phyloP scores from a whole-genome alignment of 495 filamentous ascomycete genomes.

The Hypoxylon subgilvum region DNA sequence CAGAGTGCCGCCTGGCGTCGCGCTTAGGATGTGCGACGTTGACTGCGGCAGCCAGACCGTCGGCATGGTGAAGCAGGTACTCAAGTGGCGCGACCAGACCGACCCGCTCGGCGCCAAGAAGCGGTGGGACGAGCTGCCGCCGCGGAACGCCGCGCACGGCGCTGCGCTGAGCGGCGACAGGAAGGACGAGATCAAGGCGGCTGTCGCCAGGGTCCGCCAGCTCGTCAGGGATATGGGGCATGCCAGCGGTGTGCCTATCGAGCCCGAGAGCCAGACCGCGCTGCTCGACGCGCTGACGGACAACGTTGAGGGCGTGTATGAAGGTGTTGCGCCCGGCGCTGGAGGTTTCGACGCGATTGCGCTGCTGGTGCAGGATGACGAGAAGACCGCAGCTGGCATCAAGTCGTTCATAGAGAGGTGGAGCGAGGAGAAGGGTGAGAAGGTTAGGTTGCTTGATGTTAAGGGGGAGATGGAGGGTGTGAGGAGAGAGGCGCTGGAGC shows the following conservation, averaged over 20 bases:
- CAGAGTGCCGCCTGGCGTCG: slow-evolving; percentile 73
- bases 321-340: slow-evolving; percentile 91
- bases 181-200: slow-evolving; percentile 44
- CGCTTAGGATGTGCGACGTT: slow-evolving; percentile 92
- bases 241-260: slow-evolving; percentile 81
- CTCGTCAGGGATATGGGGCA: slow-evolving; percentile 77
- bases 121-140: slow-evolving; percentile 77
- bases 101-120: slow-evolving; percentile 68
- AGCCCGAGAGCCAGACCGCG: slow-evolving; percentile 83
- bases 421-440: slow-evolving; percentile 69
- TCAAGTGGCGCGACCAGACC: slow-evolving; percentile 77
- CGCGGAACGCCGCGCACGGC: slow-evolving; percentile 73
- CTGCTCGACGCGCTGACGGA: slow-evolving; percentile 75
- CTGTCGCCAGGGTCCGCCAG: slow-evolving; percentile 50
- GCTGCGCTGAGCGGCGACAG: slow-evolving; percentile 58
- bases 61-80: slow-evolving; percentile 89
- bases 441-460: slow-evolving; percentile 77
- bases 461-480: slow-evolving; percentile 88
- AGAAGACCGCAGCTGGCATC: slow-evolving; percentile 67
- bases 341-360: slow-evolving; percentile 93
- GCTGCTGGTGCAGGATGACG: slow-evolving; percentile 76
- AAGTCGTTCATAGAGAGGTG: slow-evolving; percentile 68
- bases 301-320: slow-evolving; percentile 77
- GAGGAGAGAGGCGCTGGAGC: slow-evolving; percentile 64
- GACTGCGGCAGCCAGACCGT: slow-evolving; percentile 93